These are phyloP conservation scores for Rhytidiadelphus loreus DNA, from an alignment of 225 moss, liverwort and hornwort genomes.

Conservation along the genomic window DNA sequence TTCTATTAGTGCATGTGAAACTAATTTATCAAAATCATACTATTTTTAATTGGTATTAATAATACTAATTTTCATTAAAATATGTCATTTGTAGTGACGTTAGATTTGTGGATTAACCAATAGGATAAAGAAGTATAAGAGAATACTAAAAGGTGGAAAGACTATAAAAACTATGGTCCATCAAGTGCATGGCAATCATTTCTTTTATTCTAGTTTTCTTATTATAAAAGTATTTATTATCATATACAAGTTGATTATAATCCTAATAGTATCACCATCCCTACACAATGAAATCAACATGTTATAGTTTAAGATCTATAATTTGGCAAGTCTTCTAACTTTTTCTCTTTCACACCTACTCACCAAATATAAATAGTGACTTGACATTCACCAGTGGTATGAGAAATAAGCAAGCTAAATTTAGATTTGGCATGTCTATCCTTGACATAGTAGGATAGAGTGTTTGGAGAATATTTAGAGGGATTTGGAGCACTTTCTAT, in stretches of 20 bases:
- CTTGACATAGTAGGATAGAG: not conserved
- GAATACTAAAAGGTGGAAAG: not conserved
- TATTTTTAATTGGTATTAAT: too few relatives aligned
- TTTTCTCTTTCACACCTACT: too few relatives aligned
- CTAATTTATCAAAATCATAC: rapidly evolving
- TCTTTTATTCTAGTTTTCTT: rapidly evolving
- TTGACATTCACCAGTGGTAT: not conserved
- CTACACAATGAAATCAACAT: not conserved
- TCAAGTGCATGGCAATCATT: not conserved
- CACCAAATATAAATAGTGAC: rapidly evolving
- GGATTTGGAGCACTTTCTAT: rapidly evolving
- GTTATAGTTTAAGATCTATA: rapidly evolving
- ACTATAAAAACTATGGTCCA: not conserved
- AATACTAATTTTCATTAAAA: not conserved
- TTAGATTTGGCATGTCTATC: not conserved
- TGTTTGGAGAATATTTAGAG: not conserved
- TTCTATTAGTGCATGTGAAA: not conserved
- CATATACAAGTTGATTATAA: too few relatives aligned
- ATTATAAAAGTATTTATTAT: not conserved
- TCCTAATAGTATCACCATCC: not conserved
- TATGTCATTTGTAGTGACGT: rapidly evolving
- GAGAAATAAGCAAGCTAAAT: not conserved
- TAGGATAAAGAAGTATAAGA: not conserved
- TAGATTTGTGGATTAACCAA: not conserved
- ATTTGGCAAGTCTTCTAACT: rapidly evolving